These are phyloP conservation scores for Pulveroboletus ravenelii DNA, from an alignment of 768 basidiomycete species.

Conservation along the genomic window DNA sequence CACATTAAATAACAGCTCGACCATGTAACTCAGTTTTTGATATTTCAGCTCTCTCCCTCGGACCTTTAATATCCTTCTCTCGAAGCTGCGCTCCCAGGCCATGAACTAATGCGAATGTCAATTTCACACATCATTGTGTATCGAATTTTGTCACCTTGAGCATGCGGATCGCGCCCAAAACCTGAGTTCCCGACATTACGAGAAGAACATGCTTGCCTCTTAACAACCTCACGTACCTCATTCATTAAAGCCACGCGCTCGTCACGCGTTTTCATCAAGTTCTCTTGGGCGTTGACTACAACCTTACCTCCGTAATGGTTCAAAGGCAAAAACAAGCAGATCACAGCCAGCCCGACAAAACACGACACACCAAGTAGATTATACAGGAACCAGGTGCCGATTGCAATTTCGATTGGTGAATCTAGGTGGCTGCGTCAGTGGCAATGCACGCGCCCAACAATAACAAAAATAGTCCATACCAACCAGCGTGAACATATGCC, in stretches of 20 bases:
- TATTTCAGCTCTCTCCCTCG: slow-evolving; percentile 79
- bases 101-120: slow-evolving; percentile 57
- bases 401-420: slow-evolving; percentile 70
- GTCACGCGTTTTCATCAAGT: slow-evolving; percentile 87
- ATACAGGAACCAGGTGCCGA: slow-evolving; percentile 76
- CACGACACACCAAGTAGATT: slow-evolving; percentile 73
- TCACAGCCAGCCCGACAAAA: slow-evolving; percentile 73
- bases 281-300: slow-evolving; percentile 73
- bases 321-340: slow-evolving; percentile 66
- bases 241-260: slow-evolving; percentile 92
- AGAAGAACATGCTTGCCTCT: not conserved
- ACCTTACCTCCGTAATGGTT: slow-evolving; percentile 84
- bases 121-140: not conserved
- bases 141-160: slow-evolving; percentile 48
- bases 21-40: slow-evolving; percentile 81
- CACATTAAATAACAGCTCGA: slow-evolving; percentile 64
- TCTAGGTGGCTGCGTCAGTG: slow-evolving; percentile 36
- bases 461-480: slow-evolving; percentile 37
- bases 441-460: not conserved
- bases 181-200: slow-evolving; percentile 30
- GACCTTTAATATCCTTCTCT: slow-evolving; percentile 64
- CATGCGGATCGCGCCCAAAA: slow-evolving; percentile 87
- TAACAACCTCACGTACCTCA: slow-evolving; percentile 40
- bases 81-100: slow-evolving; percentile 93
- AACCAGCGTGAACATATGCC: slow-evolving; percentile 71